Evolutionary conservation across 2,329 filamentous ascomycete genomes (phyloP), one percentile per base, ranked within the genome.

Genomic region (Epichloe glyceriae): DNA sequence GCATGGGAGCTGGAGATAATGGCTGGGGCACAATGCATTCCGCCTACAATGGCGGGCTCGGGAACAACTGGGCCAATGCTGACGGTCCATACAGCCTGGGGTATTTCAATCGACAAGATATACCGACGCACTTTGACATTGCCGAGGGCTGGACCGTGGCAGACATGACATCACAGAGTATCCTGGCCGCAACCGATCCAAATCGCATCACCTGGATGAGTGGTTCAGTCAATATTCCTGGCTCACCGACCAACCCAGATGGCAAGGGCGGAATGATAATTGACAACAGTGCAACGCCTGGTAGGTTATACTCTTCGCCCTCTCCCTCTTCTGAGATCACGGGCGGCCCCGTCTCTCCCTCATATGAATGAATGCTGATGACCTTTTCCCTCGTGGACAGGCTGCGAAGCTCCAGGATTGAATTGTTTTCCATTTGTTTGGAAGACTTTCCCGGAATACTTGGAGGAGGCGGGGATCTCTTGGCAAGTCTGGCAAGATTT

Each of bases 51-150:
- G 57, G 65, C 7, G 75, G 70, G 1, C 56, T 72, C 44, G 78
- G 76, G 56, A 69, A 78, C 54, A 64, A 70, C 46, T 79, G 75
- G 75, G 70, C 70, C n/a, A 3, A 38, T 0, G 52, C 54, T 15
- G 51, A 57, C 22, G 40, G 51, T 17, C 47, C 49, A 17, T 52
- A 10, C 59, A 67, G 19, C 69, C 70, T 50, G 73, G 73, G 70
- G 0, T 76, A 78, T 58, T 69, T 68, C 56, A 73, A 71, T 50
- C 64, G 73, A 34, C 57, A 67, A 10, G 75, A 79, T 54, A 67
- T 79, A 26, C 74, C 75, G 0, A 70, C 75, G 35, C 75, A 79
- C 37, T 79, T 72, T 58, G 69, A 71, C 22, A 71, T 79, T 56
- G 76, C 74, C 4, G 76, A 79, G 56, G 72, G 68, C 7, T 79